Base-by-base conservation (phyloP, 371 early-diverging fungal genomes). In the Umbelopsis sp. region DNA sequence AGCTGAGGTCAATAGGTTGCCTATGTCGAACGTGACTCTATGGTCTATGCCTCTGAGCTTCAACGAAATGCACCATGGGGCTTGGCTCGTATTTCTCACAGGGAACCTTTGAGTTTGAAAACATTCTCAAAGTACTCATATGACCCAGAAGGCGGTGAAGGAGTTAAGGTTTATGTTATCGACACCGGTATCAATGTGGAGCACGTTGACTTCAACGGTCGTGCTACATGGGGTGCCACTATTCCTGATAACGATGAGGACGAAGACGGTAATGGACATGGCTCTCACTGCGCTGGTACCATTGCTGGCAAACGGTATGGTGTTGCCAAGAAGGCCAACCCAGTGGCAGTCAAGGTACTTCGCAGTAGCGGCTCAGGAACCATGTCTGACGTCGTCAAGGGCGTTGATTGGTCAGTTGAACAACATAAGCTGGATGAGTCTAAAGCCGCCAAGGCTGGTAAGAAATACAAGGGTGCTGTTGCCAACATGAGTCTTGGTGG, bases 401-500 rank as follows among this genome's bases (percentile, higher is more conserved):
- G 76, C 50, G 73, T 84, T 57, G 65, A 76, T 22, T 77, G 76
- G 75, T 77, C 72, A 25, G 68, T 70, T 2, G 41, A 46, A 20
- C 44, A 51, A 45, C 71, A 70, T 29, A 67, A 50, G 52, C 18
- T 91, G 6, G 81, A 90, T 25, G 91, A 88, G 14, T 89, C 93
- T 65, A 92, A 92, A 78, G 91, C 91, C n/a, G 38, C 44, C 11
- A 75, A 69, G 41, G 1, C 37, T 57, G 81, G 80, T 63, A 74
- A 69, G 70, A 53, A 69, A 51, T 73, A 76, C 65, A 82, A 72
- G 76, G 74, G 71, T 57, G 77, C 85, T 29, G 91, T 91, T 37
- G 91, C 90, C 53, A 86, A 86, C 85, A 93, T 94, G 93, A 86
- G 87, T 41, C 79, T 94, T 46, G 93, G 94, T 41, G 93, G 93